Base-by-base conservation (phyloP, 768 basidiomycete genomes). In the Podaxis sp. region DNA sequence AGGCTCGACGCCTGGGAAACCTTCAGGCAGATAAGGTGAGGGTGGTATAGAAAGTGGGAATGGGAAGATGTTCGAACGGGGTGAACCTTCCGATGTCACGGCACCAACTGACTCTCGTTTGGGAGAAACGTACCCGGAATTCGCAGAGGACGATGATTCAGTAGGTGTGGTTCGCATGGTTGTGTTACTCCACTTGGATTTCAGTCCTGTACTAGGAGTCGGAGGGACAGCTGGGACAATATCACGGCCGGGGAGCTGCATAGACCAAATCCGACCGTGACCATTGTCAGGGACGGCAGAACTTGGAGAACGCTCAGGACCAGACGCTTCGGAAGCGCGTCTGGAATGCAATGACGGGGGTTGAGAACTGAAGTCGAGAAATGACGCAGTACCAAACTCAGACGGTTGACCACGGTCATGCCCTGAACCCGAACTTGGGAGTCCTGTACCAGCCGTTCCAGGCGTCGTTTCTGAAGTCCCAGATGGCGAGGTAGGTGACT, bases 1-100 rank as follows among this genome's bases (percentile, higher is more conserved):
- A 1, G 67, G 68, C 28, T 54, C 65, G 57, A 72, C 63, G 58
- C 53, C 44, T 20, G 60, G 20, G 66, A 69, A 64, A 15, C 67
- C 69, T 64, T 67, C 67, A 11, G 73, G 67, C 54, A 75, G 74
- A 60, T 81, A 70, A 4, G 77, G 69, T 0, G 82, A 81, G 10
- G 80, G 67, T 2, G 82, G 77, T 7, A 84, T 76, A 7, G 80
- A 75, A 36, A 72, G 65, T 37, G 81, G 78, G 61, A 82, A 81
- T 5, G 80, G 81, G 66, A 83, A 83, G 13, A 69, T 72, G 60
- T 69, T 71, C 6, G 73, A 72, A 26, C 52, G 57, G 10, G 66
- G 64, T 11, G 62, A 66, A 15, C 51, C 63, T 20, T 54, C 60
- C n/a, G 67, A 62, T 49, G 64, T 60, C 48, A 64, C 22, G 26